Evolutionary conservation across 805 yeast species (phyloP).

Genomic region (Alloascoidea hylecoeti): DNA sequence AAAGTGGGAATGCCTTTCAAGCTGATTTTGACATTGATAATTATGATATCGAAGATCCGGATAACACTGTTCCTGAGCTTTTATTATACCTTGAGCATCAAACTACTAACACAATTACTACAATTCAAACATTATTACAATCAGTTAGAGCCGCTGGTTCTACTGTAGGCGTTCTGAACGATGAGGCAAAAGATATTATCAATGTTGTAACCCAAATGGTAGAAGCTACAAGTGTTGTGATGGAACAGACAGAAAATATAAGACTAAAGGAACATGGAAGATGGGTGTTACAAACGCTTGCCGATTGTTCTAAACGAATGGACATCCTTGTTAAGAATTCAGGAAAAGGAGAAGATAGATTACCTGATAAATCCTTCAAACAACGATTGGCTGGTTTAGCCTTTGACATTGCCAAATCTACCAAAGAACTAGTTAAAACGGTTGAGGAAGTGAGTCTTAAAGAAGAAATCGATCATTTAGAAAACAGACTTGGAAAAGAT

Average conservation of each 20-base stretch:
- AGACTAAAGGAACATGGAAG: slow-evolving; percentile 81
- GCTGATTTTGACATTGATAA: slow-evolving; percentile 38
- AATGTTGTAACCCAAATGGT: slow-evolving; percentile 76
- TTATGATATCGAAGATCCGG: slow-evolving; percentile 77
- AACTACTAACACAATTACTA: slow-evolving; percentile 80
- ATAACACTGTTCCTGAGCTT: slow-evolving; percentile 74
- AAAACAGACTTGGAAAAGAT: slow-evolving; percentile 30
- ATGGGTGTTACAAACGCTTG: slow-evolving; percentile 79
- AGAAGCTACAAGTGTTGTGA: slow-evolving; percentile 73
- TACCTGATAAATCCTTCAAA: slow-evolving; percentile 80
- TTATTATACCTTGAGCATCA: slow-evolving; percentile 83
- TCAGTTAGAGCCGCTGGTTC: slow-evolving; percentile 69
- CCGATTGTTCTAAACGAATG: slow-evolving; percentile 81
- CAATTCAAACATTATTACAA: slow-evolving; percentile 70
- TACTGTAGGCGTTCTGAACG: slow-evolving; percentile 59
- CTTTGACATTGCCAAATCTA: slow-evolving; percentile 91
- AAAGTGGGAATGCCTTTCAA: too few species aligned
- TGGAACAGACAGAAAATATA: slow-evolving; percentile 72
- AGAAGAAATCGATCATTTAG: slow-evolving; percentile 73
- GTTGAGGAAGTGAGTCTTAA: slow-evolving; percentile 89
- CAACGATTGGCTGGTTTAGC: slow-evolving; percentile 94
- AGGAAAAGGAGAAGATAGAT: slow-evolving; percentile 21
- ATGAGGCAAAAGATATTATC: slow-evolving; percentile 63
- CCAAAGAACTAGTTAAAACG: slow-evolving; percentile 89
- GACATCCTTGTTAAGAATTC: slow-evolving; percentile 40